A percentile compares a stretch with the other conserved stretches of the same genome.
Conservation (phyloP, 768 basidiomycete genomes). For the Rhodotorula taiwanensis region DNA sequence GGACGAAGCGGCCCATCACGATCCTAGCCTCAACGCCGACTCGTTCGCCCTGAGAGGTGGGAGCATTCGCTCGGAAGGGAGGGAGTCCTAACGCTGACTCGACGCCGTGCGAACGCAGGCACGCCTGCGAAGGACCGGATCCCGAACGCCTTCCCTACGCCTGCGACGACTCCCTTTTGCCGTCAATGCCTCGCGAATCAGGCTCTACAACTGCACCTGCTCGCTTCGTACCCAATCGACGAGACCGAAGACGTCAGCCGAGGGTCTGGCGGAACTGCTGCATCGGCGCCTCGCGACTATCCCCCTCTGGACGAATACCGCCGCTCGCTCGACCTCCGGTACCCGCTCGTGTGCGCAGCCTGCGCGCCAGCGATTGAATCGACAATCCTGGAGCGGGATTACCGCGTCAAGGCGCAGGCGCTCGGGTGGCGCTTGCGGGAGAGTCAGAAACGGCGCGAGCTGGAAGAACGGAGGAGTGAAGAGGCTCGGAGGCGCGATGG, state of each 20-base stretch:
- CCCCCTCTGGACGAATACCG: constrained; percentile 59
- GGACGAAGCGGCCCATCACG: constrained; percentile 82
- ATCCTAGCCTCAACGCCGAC: constrained; percentile 60
- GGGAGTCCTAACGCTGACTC: not conserved
- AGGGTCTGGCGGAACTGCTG: no score
- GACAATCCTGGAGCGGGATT: constrained; percentile 66
- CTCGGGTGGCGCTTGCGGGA: constrained; percentile 64
- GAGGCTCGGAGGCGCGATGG: not conserved
- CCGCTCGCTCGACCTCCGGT: constrained; percentile 66
- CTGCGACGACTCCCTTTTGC: constrained; percentile 55
- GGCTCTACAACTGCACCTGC: constrained; percentile 71
- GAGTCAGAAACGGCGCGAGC: constrained; percentile 42
- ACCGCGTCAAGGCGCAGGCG: constrained; percentile 69
- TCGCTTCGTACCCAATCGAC: constrained; percentile 62
- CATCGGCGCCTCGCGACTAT: no score
- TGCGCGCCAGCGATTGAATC: constrained; percentile 77
- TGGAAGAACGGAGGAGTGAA: not conserved
- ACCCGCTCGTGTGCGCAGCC: constrained; percentile 73
- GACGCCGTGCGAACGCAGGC: not conserved
- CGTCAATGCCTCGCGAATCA: constrained; percentile 89
- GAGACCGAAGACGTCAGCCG: no score
- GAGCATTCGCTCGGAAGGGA: not conserved
- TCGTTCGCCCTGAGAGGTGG: constrained; percentile 69
- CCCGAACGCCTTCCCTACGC: constrained; percentile 3
- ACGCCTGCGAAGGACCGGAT: constrained; percentile 3